Base-by-base conservation (phyloP, 768 basidiomycete genomes). In the Rhizopogon salebrosus region DNA sequence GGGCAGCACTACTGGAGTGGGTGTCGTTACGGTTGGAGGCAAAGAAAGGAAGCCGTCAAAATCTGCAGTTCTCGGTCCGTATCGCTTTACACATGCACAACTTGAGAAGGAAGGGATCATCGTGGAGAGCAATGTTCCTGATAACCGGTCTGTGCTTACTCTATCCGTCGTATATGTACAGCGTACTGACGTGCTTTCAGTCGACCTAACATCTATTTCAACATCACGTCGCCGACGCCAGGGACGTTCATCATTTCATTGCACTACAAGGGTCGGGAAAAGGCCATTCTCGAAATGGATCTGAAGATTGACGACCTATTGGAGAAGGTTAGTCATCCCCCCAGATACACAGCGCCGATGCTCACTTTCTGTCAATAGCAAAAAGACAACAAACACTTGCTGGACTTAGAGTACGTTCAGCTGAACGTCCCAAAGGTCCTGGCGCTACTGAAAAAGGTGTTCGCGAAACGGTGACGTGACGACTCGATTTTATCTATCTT, bases 221-320 rank as follows among this genome's bases (percentile, higher is more conserved):
- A 95, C 64, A 94, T 99, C 68, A 95, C 91, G 24, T 98, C 95
- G 31, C 97, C 97, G 1, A 91, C 92, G 7, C 95, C 97, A 0
- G 97, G 97, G 42, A 97, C 97, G 8, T 99, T 98, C 71, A 95
- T 99, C 68, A 99, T 99, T 58, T 97, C 95, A 3, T 76, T 99
- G 49, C 95, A 98, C 70, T 99, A 98, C 75, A 98, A 97, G 71
- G 97, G 97, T 38, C 83, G 97, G 18, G 97, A 99, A 65, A 98
- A 98, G 74, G 95, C 97, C 16, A 98, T 99, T 61, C 80, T 98
- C 35, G 97, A 99, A 79, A 98, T 98, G 97, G 94, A 97, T 72
- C 80, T 98, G 50, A 98, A 98, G 75, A 97, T 98, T 61, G 95
- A 99, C 70, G 95, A 99, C 72, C 71, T 98, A 57, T 72, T 98